Conservation (phyloP, 225 moss, liverwort and hornwort genomes). For the Marchantia polymorpha region DNA sequence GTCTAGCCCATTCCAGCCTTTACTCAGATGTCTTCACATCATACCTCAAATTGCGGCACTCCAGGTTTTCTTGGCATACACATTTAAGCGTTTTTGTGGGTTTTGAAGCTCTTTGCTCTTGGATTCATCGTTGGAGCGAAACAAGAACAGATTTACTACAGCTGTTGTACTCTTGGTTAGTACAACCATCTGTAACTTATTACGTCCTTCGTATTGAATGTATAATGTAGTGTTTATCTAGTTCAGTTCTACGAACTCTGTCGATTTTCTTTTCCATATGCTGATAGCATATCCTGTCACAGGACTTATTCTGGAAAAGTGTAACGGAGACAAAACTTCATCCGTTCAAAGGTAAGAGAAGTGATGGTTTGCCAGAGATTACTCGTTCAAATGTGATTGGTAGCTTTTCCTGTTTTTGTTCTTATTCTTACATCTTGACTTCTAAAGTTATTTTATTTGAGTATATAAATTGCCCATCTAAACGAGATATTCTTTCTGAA, state of each 20-base stretch:
- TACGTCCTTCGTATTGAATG: no score
- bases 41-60: no score
- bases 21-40: not conserved
- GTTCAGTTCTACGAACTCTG: no score
- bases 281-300: not conserved
- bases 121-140: conserved; percentile 31
- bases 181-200: not conserved
- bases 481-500: no score
- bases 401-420: no score
- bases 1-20: not conserved
- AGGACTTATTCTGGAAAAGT: conserved; percentile 38
- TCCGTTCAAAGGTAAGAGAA: conserved; percentile 32
- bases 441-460: not conserved
- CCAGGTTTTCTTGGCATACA: not conserved
- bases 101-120: conserved; percentile 34
- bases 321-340: conserved; percentile 25
- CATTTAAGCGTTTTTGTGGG: not conserved
- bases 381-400: not conserved
- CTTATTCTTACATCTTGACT: no score
- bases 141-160: conserved; percentile 22
- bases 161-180: conserved; percentile 39
- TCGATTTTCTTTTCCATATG: not conserved
- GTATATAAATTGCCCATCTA: no score
- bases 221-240: no score
- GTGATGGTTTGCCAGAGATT: no score